Conservation (phyloP, 164 flowering plant genomes). For the Dillenia suffruticosa region DNA sequence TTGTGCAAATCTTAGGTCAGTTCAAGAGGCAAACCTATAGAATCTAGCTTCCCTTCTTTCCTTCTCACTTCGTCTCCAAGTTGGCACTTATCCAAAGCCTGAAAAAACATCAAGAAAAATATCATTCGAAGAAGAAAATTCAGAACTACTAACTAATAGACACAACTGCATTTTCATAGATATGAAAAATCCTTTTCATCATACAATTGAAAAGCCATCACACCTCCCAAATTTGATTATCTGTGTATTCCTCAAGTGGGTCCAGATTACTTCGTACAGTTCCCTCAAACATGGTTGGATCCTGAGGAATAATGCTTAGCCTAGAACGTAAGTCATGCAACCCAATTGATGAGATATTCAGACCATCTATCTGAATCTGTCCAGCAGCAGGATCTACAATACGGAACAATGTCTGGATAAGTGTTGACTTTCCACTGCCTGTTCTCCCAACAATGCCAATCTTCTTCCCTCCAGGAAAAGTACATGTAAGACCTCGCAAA, state of each 20-base stretch:
- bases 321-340: slow-evolving; percentile 40
- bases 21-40: slow-evolving; percentile 23
- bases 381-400: slow-evolving; percentile 40
- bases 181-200: no score
- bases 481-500: slow-evolving; percentile 31
- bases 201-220: not conserved
- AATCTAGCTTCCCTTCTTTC: slow-evolving; percentile 32
- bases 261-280: slow-evolving; percentile 38
- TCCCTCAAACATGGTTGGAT: slow-evolving; percentile 49
- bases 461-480: slow-evolving; percentile 32
- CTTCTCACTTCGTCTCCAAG: slow-evolving; percentile 37
- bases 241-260: slow-evolving; percentile 36
- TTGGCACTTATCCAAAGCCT: slow-evolving; percentile 46
- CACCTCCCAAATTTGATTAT: slow-evolving; percentile 51
- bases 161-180: no score
- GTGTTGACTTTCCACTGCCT: slow-evolving; percentile 47
- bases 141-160: no score
- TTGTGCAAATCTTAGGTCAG: no score
- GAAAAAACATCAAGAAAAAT: slow-evolving; percentile 5
- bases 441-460: slow-evolving; percentile 46
- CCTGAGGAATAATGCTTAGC: slow-evolving; percentile 45
- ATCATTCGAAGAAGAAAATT: no score
- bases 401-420: slow-evolving; percentile 37
- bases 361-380: slow-evolving; percentile 31
- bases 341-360: slow-evolving; percentile 33